A percentile compares a stretch with the other conserved stretches of the same genome.
Conservation (phyloP, 2,329 filamentous ascomycete genomes). For the Fusarium bulbicola region DNA sequence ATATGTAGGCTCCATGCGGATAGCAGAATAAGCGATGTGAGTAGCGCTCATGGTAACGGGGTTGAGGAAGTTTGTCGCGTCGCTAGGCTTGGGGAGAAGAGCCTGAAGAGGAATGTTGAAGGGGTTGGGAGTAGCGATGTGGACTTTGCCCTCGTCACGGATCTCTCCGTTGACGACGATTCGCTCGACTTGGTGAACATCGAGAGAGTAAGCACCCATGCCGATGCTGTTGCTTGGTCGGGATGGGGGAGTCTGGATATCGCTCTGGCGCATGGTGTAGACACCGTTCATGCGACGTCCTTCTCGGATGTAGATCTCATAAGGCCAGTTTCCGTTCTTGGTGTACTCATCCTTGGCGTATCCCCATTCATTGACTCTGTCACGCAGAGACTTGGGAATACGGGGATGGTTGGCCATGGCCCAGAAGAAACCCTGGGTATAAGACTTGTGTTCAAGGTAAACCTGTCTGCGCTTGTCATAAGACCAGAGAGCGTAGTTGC, state of each 20-base stretch:
- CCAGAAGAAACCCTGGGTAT: constrained; percentile 31
- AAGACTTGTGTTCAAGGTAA: constrained; percentile 14
- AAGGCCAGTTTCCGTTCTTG: constrained; percentile 28
- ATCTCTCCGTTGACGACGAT: constrained; percentile 16
- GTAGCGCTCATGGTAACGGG: constrained; percentile 28
- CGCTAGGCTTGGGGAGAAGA: constrained; percentile 11
- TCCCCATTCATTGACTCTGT: constrained; percentile 10
- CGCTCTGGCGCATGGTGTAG: constrained; percentile 28
- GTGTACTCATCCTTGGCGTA: constrained; percentile 29
- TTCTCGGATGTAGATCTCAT: constrained; percentile 31
- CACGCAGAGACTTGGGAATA: constrained; percentile 6
- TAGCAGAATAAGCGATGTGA: constrained; percentile 25
- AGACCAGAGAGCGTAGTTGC: constrained; percentile 29
- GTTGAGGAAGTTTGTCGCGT: constrained; percentile 28
- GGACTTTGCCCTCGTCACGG: constrained; percentile 28
- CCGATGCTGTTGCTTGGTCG: constrained; percentile 11
- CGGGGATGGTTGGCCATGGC: constrained; percentile 26
- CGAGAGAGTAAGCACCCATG: constrained; percentile 20
- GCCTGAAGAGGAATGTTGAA: constrained; percentile 24
- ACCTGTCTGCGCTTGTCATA: constrained; percentile 15
- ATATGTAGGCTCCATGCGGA: constrained; percentile 33
- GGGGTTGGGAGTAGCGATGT: constrained; percentile 13
- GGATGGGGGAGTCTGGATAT: constrained; percentile 17
- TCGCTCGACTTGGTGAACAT: constrained; percentile 30
- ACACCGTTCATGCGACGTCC: constrained; percentile 26